A percentile compares a stretch with the other conserved stretches of the same genome.
phyloP scores from a whole-genome alignment of 345 rosid genomes.

The Salix viminalis region DNA sequence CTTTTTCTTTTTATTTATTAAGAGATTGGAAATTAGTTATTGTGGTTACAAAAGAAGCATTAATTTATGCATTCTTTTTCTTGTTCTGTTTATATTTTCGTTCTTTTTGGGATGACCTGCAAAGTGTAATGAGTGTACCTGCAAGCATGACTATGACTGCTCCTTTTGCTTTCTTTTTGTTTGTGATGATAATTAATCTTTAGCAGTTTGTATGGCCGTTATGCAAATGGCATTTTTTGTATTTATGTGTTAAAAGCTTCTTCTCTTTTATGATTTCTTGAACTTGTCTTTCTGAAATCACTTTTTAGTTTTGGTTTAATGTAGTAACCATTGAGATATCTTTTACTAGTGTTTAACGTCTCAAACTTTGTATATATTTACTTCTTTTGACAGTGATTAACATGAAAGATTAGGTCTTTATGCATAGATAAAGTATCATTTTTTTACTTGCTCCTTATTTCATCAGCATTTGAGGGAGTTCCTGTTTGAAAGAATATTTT shows the following conservation, averaged over 20 bases:
- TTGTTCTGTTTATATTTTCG: background rate
- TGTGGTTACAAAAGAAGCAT: constrained; percentile 1
- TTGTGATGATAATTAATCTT: constrained; percentile 19
- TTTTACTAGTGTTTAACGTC: background rate
- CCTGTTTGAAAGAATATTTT: background rate
- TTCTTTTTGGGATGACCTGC: constrained; percentile 12
- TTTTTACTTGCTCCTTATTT: background rate
- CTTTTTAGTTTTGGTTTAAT: background rate
- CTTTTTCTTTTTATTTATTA: background rate
- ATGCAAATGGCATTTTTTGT: constrained; percentile 11
- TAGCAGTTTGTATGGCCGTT: constrained; percentile 20
- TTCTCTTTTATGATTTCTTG: background rate
- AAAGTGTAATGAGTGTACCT: constrained; percentile 27
- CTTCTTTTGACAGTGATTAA: background rate
- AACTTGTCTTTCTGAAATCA: background rate
- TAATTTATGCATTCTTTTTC: background rate
- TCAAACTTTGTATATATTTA: background rate
- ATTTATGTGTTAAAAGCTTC: background rate
- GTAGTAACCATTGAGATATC: background rate
- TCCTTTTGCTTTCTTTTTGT: constrained; percentile 23
- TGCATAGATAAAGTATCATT: background rate
- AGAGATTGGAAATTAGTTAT: background rate
- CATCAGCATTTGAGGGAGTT: constrained; percentile 1
- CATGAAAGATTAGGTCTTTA: background rate
- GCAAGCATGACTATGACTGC: constrained; percentile 28